A percentile compares a stretch with the other conserved stretches of the same genome.
phyloP scores from a whole-genome alignment of 805 yeast genomes.

The Suhomyces sp. region DNA sequence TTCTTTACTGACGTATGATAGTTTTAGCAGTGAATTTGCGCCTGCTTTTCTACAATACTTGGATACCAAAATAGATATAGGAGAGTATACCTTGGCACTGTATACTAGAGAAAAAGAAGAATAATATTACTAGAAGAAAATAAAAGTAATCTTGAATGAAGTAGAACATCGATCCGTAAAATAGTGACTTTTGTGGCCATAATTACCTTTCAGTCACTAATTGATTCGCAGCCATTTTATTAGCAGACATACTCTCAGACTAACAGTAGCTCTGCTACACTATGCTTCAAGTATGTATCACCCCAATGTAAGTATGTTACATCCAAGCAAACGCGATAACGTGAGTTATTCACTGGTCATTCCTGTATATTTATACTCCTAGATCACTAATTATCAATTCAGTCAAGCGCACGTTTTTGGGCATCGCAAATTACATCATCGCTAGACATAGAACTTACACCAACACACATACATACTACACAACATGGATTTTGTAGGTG shows the following conservation, averaged over 20 bases:
- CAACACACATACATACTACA: not conserved
- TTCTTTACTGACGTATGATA: conserved; percentile 2
- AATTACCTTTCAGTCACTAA: not conserved
- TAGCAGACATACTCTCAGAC: not conserved
- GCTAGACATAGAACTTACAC: not conserved
- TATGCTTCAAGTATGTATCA: too few species aligned
- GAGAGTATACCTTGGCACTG: conserved; percentile 6
- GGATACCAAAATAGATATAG: conserved; percentile 6
- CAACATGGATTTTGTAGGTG: conserved; percentile 66
- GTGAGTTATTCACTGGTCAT: too few species aligned
- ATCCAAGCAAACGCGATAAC: not conserved
- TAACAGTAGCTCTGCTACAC: too few species aligned
- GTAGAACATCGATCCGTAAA: too few species aligned
- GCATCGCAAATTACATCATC: not conserved
- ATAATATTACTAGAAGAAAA: not conserved
- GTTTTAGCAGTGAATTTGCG: conserved; percentile 7
- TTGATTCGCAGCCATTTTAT: not conserved
- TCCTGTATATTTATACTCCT: not conserved
- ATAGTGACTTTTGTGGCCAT: not conserved
- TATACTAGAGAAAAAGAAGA: not conserved
- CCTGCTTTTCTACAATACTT: conserved; percentile 6
- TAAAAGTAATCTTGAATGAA: not conserved
- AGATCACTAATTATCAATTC: not conserved
- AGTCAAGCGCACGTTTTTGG: not conserved
- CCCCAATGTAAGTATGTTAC: too few species aligned